Percentiles rank a stretch among this genome's conserved stretches.
Conservation (phyloP, 2,329 filamentous ascomycete species). For the Aspergillus sp. region DNA sequence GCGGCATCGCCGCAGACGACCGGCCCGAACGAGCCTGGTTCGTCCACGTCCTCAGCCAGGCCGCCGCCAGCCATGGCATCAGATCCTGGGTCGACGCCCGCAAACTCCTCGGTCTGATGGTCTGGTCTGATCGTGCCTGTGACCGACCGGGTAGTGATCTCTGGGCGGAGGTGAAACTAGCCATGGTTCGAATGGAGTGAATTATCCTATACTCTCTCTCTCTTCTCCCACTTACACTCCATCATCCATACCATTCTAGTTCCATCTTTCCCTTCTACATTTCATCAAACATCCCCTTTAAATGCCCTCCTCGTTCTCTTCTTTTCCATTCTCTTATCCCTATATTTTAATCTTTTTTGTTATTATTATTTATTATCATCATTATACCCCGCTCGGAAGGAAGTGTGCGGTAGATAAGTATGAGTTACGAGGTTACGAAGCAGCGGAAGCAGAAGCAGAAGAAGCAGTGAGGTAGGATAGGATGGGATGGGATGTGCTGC, state of each 20-base stretch:
- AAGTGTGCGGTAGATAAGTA: not conserved
- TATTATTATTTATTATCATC: too few species aligned
- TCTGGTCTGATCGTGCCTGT: constrained; percentile 41
- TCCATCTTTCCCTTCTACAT: too few species aligned
- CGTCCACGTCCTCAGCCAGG: constrained; percentile 27
- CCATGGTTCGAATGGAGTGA: constrained; percentile 4
- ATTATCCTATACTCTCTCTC: not conserved
- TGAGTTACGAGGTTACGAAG: not conserved
- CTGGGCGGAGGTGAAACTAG: constrained; percentile 29
- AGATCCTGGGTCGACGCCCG: constrained; percentile 31
- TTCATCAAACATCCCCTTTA: too few species aligned
- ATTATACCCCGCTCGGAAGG: too few species aligned
- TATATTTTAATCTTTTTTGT: too few species aligned
- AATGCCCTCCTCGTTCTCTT: too few species aligned
- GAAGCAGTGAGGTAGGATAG: too few species aligned
- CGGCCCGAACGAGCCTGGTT: constrained; percentile 38
- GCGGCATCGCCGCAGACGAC: constrained; percentile 42
- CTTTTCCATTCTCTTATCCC: too few species aligned
- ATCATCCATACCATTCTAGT: not conserved
- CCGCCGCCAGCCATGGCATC: constrained; percentile 23
- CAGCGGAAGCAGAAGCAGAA: not conserved
- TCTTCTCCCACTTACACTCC: too few species aligned
- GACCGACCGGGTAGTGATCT: constrained; percentile 32
- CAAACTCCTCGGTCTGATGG: constrained; percentile 27
- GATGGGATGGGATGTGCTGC: too few species aligned